Evolutionary conservation across 176 grass and related monocot species (phyloP), one percentile per base, ranked within the genome.

Genomic region (Avena atlantica): DNA sequence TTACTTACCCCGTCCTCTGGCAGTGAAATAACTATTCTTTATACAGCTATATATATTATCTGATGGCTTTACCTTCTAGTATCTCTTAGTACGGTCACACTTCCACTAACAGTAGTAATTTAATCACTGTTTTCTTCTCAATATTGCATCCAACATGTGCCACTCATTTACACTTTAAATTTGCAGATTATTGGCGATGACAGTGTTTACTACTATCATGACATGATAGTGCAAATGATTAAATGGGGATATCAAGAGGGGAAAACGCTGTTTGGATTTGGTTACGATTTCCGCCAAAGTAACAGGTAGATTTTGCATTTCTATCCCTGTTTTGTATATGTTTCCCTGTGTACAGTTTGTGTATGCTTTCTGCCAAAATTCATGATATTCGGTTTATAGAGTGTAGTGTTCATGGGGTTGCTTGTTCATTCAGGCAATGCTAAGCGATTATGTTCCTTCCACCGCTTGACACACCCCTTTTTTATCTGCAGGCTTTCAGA

Each of bases 261-360:
- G 1, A 96, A 91, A 94, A 98, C 97, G 5, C 89, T 98, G 11
- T 96, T 98, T n/a, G 97, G 97, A 59, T 98, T 98, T 93, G 97
- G 97, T 71, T 98, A 89, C n/a, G 97, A 98, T 89, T 98, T 98
- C 84, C 97, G 94, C 48, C 97, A 98, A 76, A 98, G 97, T 89
- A 98, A 98, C 71, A 96, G 96, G 93, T 91, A 57, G 70, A 23
- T 44, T 85, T 8, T 63, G 23, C 76, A 27, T 72, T 69, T 53
- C 20, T 71, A 31, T 61, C 67, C 50, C 64, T 61, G 9, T 86
- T 62, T 70, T 74, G 5, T 78, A 37, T 69, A 42, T 78, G 44
- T 4, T 36, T 25, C 4, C 19, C 3, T 7, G 3, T 79, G 10
- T 70, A 34, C 53, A 45, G 8, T 6, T 6, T 49, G 13, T 79